A percentile compares a stretch with the other conserved stretches of the same genome.
Conservation (phyloP, 2,329 filamentous ascomycete genomes). For the Colletotrichum eleusines region DNA sequence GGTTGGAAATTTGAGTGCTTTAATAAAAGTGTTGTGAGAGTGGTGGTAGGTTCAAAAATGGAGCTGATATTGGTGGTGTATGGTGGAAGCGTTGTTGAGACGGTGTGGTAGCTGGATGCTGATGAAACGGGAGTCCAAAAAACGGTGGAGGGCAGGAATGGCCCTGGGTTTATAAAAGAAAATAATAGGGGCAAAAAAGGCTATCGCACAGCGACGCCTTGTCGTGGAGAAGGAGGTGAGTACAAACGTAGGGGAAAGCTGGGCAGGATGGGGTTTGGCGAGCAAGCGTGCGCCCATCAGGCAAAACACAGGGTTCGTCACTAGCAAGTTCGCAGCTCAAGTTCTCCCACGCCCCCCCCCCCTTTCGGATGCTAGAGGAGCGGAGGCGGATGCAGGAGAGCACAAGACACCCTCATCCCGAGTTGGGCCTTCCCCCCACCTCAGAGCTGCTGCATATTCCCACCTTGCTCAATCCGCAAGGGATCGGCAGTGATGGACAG, state of each 20-base stretch:
- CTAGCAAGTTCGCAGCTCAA: constrained; percentile 17
- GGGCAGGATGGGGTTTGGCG: constrained; percentile 38
- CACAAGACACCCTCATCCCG: constrained; percentile 20
- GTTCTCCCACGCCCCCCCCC: constrained; percentile 3
- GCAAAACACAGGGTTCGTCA: constrained; percentile 40
- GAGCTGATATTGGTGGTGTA: not conserved
- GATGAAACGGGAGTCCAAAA: constrained; percentile 33
- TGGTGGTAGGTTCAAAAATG: not conserved
- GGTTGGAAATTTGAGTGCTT: not conserved
- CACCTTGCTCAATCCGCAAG: constrained; percentile 28
- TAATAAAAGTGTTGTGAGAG: not conserved
- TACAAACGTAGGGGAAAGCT: constrained; percentile 36
- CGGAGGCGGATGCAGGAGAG: not conserved
- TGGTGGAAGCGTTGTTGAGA: not conserved
- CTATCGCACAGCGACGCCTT: constrained; percentile 25
- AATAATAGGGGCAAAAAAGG: constrained; percentile 40
- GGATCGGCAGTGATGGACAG: constrained; percentile 43
- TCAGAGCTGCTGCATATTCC: constrained; percentile 30
- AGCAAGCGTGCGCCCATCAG: constrained; percentile 28
- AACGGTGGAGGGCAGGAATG: constrained; percentile 39
- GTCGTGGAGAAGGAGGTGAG: constrained; percentile 39
- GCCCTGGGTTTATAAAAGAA: constrained; percentile 41
- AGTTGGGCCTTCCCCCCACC: constrained; percentile 23
- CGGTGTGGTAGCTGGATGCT: constrained; percentile 29
- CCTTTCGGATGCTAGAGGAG: not conserved